These are phyloP conservation scores for Monascus ruber DNA, from an alignment of 2,329 filamentous ascomycete species.

Conservation along the genomic window DNA sequence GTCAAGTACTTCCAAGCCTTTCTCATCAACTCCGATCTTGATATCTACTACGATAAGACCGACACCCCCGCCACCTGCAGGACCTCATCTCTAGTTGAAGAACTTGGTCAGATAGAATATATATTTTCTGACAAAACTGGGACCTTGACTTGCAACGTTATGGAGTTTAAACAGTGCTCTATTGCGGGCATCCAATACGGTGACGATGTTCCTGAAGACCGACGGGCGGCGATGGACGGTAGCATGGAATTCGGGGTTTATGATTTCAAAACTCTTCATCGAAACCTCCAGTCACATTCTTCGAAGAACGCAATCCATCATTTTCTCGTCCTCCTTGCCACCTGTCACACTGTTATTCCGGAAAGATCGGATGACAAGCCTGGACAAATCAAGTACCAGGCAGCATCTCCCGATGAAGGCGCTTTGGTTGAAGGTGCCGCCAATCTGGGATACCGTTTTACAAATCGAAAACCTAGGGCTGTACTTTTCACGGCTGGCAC, in stretches of 20 bases:
- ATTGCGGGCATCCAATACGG: conserved; percentile 92
- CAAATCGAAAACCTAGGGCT: conserved; percentile 75
- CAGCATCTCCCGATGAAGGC: conserved; percentile 91
- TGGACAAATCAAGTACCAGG: conserved; percentile 88
- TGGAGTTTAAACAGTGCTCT: conserved; percentile 94
- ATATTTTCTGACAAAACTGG: conserved; percentile 98
- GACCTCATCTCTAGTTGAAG: conserved; percentile 92
- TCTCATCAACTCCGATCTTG: conserved; percentile 91
- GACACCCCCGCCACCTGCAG: conserved; percentile 93
- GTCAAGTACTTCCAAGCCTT: conserved; percentile 99
- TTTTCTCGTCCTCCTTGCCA: conserved; percentile 75
- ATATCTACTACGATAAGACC: conserved; percentile 93
- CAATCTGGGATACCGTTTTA: conserved; percentile 75
- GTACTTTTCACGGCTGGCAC: conserved; percentile 74
- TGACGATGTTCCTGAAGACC: conserved; percentile 83
- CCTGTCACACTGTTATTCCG: conserved; percentile 95
- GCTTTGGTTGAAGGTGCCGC: conserved; percentile 91
- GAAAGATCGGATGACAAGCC: conserved; percentile 69
- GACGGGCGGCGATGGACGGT: conserved; percentile 66
- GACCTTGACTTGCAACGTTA: conserved; percentile 93
- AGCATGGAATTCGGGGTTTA: conserved; percentile 68
- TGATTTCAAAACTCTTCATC: conserved; percentile 64
- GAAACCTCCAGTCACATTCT: conserved; percentile 55
- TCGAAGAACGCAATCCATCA: conserved; percentile 59
- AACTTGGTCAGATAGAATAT: conserved; percentile 94